Evolutionary conservation across 2,329 filamentous ascomycete species (phyloP).

Genomic region (Colletotrichum euphorbiae): DNA sequence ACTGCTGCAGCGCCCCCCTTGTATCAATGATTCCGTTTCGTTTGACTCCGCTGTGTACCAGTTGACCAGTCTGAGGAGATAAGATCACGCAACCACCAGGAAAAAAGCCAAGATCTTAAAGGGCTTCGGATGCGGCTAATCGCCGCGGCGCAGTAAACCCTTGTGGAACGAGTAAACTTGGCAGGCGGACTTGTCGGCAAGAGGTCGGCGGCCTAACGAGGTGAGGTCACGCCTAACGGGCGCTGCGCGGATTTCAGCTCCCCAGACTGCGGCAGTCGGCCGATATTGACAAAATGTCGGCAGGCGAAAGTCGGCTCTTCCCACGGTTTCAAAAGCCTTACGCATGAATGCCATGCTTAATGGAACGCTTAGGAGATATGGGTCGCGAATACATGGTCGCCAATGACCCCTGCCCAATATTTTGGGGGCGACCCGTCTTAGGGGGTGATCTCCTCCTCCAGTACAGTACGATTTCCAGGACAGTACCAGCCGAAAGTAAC

Average conservation of each 20-base stretch:
- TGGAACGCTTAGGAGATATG: not conserved
- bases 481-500: too few relatives aligned
- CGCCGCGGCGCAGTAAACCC: not conserved
- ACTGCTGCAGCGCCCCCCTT: too few relatives aligned
- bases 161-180: not conserved
- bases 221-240: not conserved
- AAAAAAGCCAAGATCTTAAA: not conserved
- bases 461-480: too few relatives aligned
- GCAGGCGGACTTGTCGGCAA: constrained; percentile 3
- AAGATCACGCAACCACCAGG: not conserved
- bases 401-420: not conserved
- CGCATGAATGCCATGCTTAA: constrained; percentile 7
- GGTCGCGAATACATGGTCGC: constrained; percentile 6
- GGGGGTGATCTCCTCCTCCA: too few relatives aligned
- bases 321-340: not conserved
- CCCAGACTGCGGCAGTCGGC: not conserved
- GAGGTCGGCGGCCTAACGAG: not conserved
- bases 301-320: not conserved
- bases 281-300: not conserved
- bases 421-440: not conserved
- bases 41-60: not conserved
- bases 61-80: not conserved
- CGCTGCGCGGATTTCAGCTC: not conserved
- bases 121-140: not conserved
- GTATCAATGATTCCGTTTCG: too few relatives aligned